Evolutionary conservation across 2,329 filamentous ascomycete species (phyloP).

Genomic region (Golovinomyces cichoracearum): DNA sequence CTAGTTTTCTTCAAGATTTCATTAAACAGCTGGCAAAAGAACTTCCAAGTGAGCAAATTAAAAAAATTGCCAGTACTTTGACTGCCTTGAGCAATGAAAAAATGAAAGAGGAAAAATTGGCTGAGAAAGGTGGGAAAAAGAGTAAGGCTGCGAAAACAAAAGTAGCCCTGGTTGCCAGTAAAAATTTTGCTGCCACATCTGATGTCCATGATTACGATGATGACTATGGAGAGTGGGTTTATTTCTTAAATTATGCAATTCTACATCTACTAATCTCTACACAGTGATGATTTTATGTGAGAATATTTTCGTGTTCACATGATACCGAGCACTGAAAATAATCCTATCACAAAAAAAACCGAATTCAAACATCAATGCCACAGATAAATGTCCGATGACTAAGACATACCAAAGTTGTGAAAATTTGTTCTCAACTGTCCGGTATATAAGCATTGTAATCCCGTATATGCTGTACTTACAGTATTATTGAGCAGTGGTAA

Average conservation of each 20-base stretch:
- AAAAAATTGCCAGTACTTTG: conserved; percentile 71
- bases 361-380: not conserved
- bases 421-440: not conserved
- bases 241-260: not conserved
- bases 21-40: conserved; percentile 67
- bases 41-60: conserved; percentile 74
- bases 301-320: conserved; percentile 7
- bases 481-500: too few relatives aligned
- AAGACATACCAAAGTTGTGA: not conserved
- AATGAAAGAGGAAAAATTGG: conserved; percentile 91
- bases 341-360: not conserved
- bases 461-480: too few relatives aligned
- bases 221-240: conserved; percentile 61
- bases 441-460: not conserved
- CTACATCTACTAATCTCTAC: conserved; percentile 6
- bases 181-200: conserved; percentile 26
- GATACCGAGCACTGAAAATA: not conserved
- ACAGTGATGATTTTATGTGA: conserved; percentile 55
- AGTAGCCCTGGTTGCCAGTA: conserved; percentile 45
- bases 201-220: conserved; percentile 64
- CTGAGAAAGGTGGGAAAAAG: conserved; percentile 91
- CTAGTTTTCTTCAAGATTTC: conserved; percentile 76
- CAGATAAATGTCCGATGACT: not conserved
- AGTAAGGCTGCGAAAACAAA: conserved; percentile 91
- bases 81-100: conserved; percentile 92